Conservation (phyloP, 352 stramenopile genomes). For the Phytophthora litchii region DNA sequence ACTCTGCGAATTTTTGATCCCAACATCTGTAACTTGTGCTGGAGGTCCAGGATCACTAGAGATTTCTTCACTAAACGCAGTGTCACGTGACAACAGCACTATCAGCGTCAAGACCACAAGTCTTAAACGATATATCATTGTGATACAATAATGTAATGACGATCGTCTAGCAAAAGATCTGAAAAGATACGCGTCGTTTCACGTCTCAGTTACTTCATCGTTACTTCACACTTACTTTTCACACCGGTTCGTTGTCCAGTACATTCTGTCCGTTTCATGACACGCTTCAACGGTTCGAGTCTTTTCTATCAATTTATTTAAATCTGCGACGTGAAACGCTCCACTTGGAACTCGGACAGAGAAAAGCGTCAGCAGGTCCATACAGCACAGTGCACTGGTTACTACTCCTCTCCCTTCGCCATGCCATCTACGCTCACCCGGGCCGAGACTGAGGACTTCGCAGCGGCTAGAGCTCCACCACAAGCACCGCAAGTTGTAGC, state of each 20-base stretch:
- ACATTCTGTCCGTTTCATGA: constrained; percentile 2
- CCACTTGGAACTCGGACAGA: neutral
- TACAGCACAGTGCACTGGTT: constrained; percentile 12
- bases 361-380: constrained; percentile 5
- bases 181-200: constrained; percentile 29
- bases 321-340: neutral
- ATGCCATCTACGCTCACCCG: constrained; percentile 50
- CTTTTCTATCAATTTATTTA: neutral
- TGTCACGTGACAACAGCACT: constrained; percentile 6
- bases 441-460: constrained; percentile 74
- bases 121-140: constrained; percentile 4
- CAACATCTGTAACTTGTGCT: neutral
- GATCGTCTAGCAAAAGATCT: neutral
- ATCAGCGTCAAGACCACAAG: neutral
- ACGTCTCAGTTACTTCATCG: neutral
- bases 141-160: constrained; percentile 11
- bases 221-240: neutral
- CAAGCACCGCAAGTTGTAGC: constrained; percentile 33
- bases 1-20: constrained; percentile 36
- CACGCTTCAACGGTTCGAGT: too few relatives aligned
- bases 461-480: constrained; percentile 43
- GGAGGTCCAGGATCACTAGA: neutral
- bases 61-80: constrained; percentile 9
- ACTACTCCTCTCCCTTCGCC: constrained; percentile 10
- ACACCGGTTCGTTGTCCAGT: constrained; percentile 6